Base-by-base conservation (phyloP, 2,329 filamentous ascomycete species). In the Verticillium nubilum region DNA sequence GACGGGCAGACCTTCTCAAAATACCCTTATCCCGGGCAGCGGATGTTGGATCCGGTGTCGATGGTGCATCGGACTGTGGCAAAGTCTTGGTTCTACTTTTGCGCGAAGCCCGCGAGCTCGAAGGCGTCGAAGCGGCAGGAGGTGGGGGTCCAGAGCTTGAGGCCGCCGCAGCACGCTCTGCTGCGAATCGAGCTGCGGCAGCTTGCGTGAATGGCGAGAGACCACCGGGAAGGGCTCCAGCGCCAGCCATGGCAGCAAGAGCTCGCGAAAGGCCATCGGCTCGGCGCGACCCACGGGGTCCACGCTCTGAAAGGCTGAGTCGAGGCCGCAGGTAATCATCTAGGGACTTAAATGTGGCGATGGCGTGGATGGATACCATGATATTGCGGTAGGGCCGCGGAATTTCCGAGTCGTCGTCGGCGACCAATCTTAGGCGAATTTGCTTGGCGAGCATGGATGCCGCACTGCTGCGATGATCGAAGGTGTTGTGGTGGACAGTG, bases 331-430 rank as follows among this genome's bases (percentile, higher is more conserved):
- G 81, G 72, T 98, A 99, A 71, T 99, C 95, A 70, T 98, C 95
- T 26, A 99, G 78, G 0, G 94, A 91, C 73, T 97, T 98, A 79
- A 99, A 98, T 0, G 93, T 98, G 2, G 95, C 94, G 68, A 99
- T 98, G 17, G 95, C 95, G 72, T 99, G 95, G 60, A 99, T 99
- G 0, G 92, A 96, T 1, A 99, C 95, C 89, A 97, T 97, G 63
- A 99, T 96, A 66, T 94, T 97, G 25, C 91, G 86, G 70, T 96
- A 98, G 0, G 89, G 82, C 35, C 87, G 84, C 19, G 95, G 95
- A 61, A 99, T 95, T 55, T 95, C 91, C 0, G 92, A 94, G 54
- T 93, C 89, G 1, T 96, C 93, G 65, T 96, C 93, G 1, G 95
- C 94, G 37, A 93, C 85, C 33, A 99, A 81, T 67, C 92, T 93